Evolutionary conservation across 2,329 filamentous ascomycete species (phyloP).

Genomic region (Aspergillus sp.): DNA sequence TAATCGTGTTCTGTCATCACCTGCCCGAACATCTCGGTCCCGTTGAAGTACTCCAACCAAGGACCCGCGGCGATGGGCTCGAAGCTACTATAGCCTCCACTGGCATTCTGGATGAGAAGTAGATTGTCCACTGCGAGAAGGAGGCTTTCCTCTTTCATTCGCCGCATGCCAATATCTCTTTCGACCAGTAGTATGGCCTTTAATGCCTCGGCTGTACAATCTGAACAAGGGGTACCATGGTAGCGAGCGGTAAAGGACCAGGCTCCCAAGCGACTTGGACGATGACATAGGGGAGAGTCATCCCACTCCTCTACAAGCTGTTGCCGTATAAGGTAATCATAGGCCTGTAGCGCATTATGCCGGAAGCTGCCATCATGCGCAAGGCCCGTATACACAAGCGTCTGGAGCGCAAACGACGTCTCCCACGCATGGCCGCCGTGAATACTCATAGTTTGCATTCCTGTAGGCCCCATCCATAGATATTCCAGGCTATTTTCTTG

Average conservation of each 20-base stretch:
- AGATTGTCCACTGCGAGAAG: slow-evolving; percentile 11
- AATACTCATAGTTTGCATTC: slow-evolving; percentile 12
- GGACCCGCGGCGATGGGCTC: slow-evolving; percentile 4
- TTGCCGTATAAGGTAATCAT: slow-evolving; percentile 5
- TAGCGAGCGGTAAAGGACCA: slow-evolving; percentile 15
- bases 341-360: neutral
- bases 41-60: slow-evolving; percentile 13
- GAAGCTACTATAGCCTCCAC: slow-evolving; percentile 12
- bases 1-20: slow-evolving; percentile 17
- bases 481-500: slow-evolving; percentile 8
- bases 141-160: neutral
- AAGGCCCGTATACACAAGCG: neutral
- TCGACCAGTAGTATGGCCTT: slow-evolving; percentile 13
- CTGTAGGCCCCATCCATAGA: slow-evolving; percentile 8
- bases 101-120: slow-evolving; percentile 9
- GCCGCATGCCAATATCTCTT: neutral
- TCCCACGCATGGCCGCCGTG: slow-evolving; percentile 13
- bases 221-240: slow-evolving; percentile 8
- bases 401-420: slow-evolving; percentile 12
- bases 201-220: slow-evolving; percentile 12
- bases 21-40: slow-evolving; percentile 13
- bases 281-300: neutral
- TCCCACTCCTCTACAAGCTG: slow-evolving; percentile 8
- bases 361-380: neutral
- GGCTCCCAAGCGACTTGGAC: slow-evolving; percentile 6